Evolutionary conservation across 495 filamentous ascomycete genomes (phyloP), one percentile per base, ranked within the genome.

Genomic region (Hypomontagnella monticulosa): DNA sequence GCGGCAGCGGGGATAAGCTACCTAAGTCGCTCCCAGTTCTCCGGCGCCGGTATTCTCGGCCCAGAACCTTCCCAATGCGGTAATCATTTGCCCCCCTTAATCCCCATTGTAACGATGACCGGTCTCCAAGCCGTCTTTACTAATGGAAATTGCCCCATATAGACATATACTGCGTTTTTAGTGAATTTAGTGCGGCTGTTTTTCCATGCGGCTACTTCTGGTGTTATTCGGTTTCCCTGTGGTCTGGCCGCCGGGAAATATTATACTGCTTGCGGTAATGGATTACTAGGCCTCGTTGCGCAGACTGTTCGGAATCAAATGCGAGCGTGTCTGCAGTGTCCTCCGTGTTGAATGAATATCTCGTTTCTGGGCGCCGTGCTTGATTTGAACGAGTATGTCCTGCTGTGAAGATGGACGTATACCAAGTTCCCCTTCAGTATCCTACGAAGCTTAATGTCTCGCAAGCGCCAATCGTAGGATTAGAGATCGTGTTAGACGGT

Each of bases 351-450:
- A 50, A 41, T 12, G 18, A 36, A n/a, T n/a, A n/a, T n/a, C 48
- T 62, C 14, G 27, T 33, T 37, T 53, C 51, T 27, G 42, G 23
- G 36, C 43, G 27, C 12, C 20, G 36, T 27, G n/a, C 42, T 19
- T 55, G 36, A 19, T 34, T 11, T 20, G 40, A 41, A 36, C 20
- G 27, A 55, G 34, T 50, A 27, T 62, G 50, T 23, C 12, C 15
- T 38, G 36, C 51, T 12, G 38, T 27, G 40, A 63, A 47, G 36
- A 56, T 49, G 43, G 37, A 42, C 23, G 43, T 63, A 36, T 36
- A 56, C 15, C 60, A 36, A n/a, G 27, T 15, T 63, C 60, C 46
- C 30, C 60, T 63, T 42, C 60, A 63, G 36, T 43, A 50, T 30
- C 43, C 41, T 23, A 56, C 50, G 36, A 43, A 27, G 43, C 49